Base-by-base conservation (phyloP, 208 protist genomes). In the Lotmaria passim region DNA sequence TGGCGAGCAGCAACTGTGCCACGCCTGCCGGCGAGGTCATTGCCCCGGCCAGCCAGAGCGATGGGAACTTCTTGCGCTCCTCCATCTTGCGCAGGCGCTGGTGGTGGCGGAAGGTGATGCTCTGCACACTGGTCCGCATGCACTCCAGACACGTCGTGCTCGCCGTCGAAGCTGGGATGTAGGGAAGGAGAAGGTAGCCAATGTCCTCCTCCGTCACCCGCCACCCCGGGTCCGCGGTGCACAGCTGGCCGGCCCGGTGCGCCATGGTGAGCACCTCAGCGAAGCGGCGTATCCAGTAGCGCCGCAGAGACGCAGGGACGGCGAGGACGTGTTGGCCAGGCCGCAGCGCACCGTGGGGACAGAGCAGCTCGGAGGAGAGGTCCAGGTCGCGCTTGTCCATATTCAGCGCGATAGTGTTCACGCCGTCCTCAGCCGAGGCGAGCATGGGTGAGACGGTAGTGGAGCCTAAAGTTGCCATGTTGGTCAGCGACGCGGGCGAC, bases 51-150 rank as follows among this genome's bases (percentile, higher is more conserved):
- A 68, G 69, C 62, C 67, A 81, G 46, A 89, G 75, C 19, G 84
- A 89, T 11, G 86, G 82, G 55, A 90, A 87, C 14, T 71, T 73
- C 36, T 78, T 77, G 28, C 56, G 59, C 71, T 86, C 85, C 44
- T 83, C 62, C 50, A 83, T 68, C 38, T 72, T 75, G 34, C 69
- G 59, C 53, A 87, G 55, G 19, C 74, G 75, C 19, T 53, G 51
- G 38, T 57, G 44, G 56, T 90, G 82, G 34, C 69, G 78, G 26
- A 80, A 78, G 8, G 76, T 68, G 44, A 75, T 71, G 44, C 65
- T 50, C 44, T 69, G 72, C 24, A 82, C 81, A 12, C 48, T 77
- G 11, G 68, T 61, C n/a, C 69, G 56, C 68, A 89, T 77, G 75
- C 88, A 93, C 58, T 80, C 51, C 26, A n/a, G 48, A 30, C 82